Base-by-base conservation (phyloP, 2,329 filamentous ascomycete species). In the Ceratocystiopsis sp. region DNA sequence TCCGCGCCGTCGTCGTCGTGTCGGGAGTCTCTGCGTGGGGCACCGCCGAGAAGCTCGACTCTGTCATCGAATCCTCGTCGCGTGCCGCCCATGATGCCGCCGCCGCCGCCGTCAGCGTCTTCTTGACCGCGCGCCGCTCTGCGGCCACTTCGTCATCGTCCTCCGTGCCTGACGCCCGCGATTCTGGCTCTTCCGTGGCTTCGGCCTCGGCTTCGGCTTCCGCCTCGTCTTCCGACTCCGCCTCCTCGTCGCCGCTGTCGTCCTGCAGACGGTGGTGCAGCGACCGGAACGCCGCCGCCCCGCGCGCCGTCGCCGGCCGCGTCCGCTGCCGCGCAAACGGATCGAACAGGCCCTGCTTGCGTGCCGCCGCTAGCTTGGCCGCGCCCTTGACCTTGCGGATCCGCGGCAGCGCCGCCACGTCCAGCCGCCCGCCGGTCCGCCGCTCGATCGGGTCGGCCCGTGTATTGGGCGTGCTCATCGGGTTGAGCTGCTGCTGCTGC, bases 171-270 rank as follows among this genome's bases (percentile, higher is more conserved):
- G 38, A 44, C 4, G 41, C 34, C 4, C 45, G 43, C 35, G 84
- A 93, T 47, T 91, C 87, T 33, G 78, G 77, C 50, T 91, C 87
- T 56, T 93, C 87, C 0, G 84, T 93, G 56, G 38, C 79, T 71
- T 7, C 19, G 25, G 21, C 21, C 25, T 8, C 25, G 25, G 13
- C 73, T 35, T 64, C 62, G 38, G 73, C 73, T 49, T 74, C 73
- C 2, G 61, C 65, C 45, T 95, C 86, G 51, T 93, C 87, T 49
- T 94, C 87, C 0, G 85, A 93, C 57, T 93, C 87, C 0, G 85
- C 93, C 57, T 93, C 93, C 57, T 95, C 84, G n/a, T 80, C 82
- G 36, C 84, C 80, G 49, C 81, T 82, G 48, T 80, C 75, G 55
- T 81, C 73, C 50, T 81, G 73, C 48, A 91, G 67, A 33, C 78